Percentiles rank a stretch among this genome's conserved stretches.
Conservation (phyloP, 257 asterid species). For the Solanum sejunctum region DNA sequence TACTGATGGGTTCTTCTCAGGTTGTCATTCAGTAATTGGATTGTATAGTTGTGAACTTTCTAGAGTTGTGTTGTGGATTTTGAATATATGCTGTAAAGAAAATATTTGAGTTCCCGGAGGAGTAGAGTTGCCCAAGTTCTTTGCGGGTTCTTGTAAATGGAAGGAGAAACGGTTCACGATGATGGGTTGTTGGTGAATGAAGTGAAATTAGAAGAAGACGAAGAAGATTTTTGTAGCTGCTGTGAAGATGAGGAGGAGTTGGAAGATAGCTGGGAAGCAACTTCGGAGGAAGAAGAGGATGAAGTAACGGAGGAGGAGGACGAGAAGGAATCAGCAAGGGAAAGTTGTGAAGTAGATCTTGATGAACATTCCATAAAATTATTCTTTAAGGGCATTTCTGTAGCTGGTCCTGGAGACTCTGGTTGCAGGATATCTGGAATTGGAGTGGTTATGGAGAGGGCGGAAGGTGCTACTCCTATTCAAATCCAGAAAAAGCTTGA, state of each 20-base stretch:
- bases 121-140: background rate
- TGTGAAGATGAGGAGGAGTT: slow-evolving; percentile 46
- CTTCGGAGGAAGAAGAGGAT: background rate
- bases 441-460: slow-evolving; percentile 74
- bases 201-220: slow-evolving; percentile 53
- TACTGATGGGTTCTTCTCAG: background rate
- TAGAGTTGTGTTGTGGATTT: background rate
- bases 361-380: slow-evolving; percentile 44
- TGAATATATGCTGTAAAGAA: background rate
- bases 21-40: background rate
- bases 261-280: slow-evolving; percentile 19
- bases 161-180: slow-evolving; percentile 13
- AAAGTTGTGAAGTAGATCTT: slow-evolving; percentile 12
- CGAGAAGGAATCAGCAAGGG: slow-evolving; percentile 6
- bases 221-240: slow-evolving; percentile 91
- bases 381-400: slow-evolving; percentile 79
- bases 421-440: slow-evolving; percentile 70
- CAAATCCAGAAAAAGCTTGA: slow-evolving; percentile 88
- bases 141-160: slow-evolving; percentile 18
- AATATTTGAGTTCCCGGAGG: background rate
- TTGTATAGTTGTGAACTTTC: background rate
- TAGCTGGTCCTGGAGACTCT: slow-evolving; percentile 51
- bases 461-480: slow-evolving; percentile 20
- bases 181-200: slow-evolving; percentile 8
- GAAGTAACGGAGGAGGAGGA: slow-evolving; percentile 1